Evolutionary conservation across 306 rosid species (phyloP), one percentile per base, ranked within the genome.

Genomic region (Hylodesmum podocarpum): DNA sequence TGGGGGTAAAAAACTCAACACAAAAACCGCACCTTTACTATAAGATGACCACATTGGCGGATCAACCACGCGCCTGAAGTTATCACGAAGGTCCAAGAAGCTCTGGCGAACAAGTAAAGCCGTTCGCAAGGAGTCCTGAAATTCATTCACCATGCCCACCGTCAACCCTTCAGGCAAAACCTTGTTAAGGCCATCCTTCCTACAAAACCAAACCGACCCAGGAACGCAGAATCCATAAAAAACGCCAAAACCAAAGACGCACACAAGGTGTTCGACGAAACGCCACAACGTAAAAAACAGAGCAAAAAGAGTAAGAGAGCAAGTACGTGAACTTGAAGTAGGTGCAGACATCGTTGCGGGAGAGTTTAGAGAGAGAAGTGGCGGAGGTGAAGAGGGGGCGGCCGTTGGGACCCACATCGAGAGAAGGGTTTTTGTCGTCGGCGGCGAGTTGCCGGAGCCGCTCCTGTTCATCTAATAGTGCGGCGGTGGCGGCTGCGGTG

Each of bases 141-240:
- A 95, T 92, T 95, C 98, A 78, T 84, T 92, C 78, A 55, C 77
- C 98, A 95, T 88, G 19, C 96, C 97, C 63, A n/a, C 2, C 1
- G 98, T 97, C 83, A 95, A 53, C 49, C 96, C 97, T 84, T 95
- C 98, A 4, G 97, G 97, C 61, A 95, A 82, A 62, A 71, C 84
- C 25, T 70, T 70, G 47, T 90, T 86, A 88, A 95, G 31, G 10
- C 58, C 83, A 73, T 90, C 88, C 80, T 70, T 84, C 53, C 98
- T 93, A 36, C 0, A 54, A 73, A 61, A 75, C 12, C 53, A 53
- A 63, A 43, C 16, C 34, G 15, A 47, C 54, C 62, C 62, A 51
- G 18, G 57, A 63, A 15, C 40, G 0, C 46, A 76, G 59, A 50
- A 61, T 28, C 28, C 59, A 55, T 72, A 37, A 77, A 68, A 10